Conservation (phyloP, 2,329 filamentous ascomycete species). For the Fusarium fracticaudum region DNA sequence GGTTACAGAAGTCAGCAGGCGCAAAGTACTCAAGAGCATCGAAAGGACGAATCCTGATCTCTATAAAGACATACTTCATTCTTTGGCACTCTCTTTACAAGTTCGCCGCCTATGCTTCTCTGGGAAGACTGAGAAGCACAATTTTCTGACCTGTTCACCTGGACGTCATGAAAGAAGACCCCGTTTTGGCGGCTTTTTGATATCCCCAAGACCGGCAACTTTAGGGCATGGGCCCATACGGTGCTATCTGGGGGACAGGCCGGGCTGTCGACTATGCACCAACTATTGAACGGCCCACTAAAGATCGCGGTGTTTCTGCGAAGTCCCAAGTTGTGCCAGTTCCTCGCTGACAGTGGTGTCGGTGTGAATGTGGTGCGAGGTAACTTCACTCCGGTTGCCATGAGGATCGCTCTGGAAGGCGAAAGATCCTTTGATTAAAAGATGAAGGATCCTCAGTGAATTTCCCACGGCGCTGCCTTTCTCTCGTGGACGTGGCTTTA, state of each 20-base stretch:
- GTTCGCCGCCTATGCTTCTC: background rate
- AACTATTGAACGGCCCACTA: background rate
- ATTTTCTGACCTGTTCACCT: background rate
- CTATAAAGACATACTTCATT: too few relatives aligned
- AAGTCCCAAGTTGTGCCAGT: background rate
- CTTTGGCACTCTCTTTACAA: background rate
- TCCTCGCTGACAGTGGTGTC: background rate
- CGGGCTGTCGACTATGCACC: background rate
- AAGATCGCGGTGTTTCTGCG: rapidly evolving
- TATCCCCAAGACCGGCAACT: background rate
- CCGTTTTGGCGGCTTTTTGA: rapidly evolving
- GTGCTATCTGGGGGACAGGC: rapidly evolving
- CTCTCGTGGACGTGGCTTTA: background rate
- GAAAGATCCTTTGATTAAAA: rapidly evolving
- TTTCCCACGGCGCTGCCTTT: rapidly evolving
- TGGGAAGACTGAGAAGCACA: background rate
- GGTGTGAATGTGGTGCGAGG: background rate
- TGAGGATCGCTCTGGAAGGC: background rate
- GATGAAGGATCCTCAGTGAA: background rate
- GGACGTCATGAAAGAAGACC: background rate
- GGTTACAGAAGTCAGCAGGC: too few relatives aligned
- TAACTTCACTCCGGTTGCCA: background rate
- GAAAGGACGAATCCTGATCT: too few relatives aligned
- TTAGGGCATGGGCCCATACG: background rate
- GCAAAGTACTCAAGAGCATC: too few relatives aligned